A percentile compares a stretch with the other conserved stretches of the same genome.
Evolutionary conservation across 257 asterid genomes (phyloP).

Genomic region (Primulina huaijiensis): DNA sequence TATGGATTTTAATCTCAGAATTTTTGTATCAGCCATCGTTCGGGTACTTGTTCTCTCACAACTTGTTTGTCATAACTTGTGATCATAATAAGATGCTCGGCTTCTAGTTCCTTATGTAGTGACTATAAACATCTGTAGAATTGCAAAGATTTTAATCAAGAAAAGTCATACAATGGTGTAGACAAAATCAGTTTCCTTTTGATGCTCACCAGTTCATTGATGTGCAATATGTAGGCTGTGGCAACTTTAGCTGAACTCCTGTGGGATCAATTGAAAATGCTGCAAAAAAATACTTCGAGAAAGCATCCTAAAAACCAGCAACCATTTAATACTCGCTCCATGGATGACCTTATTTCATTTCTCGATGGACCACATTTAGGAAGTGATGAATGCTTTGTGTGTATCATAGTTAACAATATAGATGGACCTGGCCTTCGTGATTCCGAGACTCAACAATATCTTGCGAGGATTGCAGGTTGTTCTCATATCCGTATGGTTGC

Average conservation of each 20-base stretch:
- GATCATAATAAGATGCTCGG: background rate
- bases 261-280: constrained; percentile 73
- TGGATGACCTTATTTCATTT: constrained; percentile 76
- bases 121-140: background rate
- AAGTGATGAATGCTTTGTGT: constrained; percentile 56
- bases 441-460: constrained; percentile 74
- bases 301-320: constrained; percentile 47
- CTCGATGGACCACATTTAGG: constrained; percentile 57
- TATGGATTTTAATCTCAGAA: constrained; percentile 14
- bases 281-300: constrained; percentile 35
- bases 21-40: background rate
- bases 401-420: constrained; percentile 70
- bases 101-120: too few relatives aligned
- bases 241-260: constrained; percentile 72
- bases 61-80: background rate
- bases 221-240: constrained; percentile 52
- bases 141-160: background rate
- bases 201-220: constrained; percentile 23
- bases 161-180: background rate
- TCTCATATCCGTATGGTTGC: constrained; percentile 80
- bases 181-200: constrained; percentile 7
- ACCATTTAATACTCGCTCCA: constrained; percentile 65
- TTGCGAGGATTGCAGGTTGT: constrained; percentile 81
- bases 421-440: constrained; percentile 91
- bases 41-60: background rate